phyloP scores from a whole-genome alignment of 1,284 basidiomycete genomes.

The Kwoniella shivajii region DNA sequence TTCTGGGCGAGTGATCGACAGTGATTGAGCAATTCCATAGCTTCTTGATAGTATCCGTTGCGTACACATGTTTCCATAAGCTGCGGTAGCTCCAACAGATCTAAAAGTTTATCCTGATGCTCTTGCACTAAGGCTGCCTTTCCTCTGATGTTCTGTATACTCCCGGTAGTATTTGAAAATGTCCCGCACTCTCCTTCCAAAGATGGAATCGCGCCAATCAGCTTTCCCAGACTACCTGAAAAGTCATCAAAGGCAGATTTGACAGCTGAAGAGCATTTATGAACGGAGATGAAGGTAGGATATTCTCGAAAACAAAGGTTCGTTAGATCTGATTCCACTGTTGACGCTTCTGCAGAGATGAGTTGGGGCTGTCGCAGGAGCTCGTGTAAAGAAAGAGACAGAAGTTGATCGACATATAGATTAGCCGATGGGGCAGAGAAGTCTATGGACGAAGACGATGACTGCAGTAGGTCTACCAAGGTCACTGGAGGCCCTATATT shows the following conservation, averaged over 20 bases:
- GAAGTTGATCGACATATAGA: slow-evolving; percentile 59
- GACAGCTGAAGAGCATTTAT: slow-evolving; percentile 62
- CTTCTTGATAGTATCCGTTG: slow-evolving; percentile 87
- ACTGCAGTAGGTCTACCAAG: slow-evolving; percentile 35
- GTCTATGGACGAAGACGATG: slow-evolving; percentile 29
- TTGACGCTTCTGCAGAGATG: slow-evolving; percentile 76
- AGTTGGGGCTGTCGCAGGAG: slow-evolving; percentile 70
- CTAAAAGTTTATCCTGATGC: slow-evolving; percentile 85
- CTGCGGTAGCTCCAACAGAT: slow-evolving; percentile 83
- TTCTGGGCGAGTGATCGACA: slow-evolving; percentile 58
- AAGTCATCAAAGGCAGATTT: slow-evolving; percentile 65
- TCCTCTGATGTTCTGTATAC: slow-evolving; percentile 66
- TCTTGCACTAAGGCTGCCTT: slow-evolving; percentile 79
- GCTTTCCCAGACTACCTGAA: slow-evolving; percentile 65
- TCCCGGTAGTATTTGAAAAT: slow-evolving; percentile 64
- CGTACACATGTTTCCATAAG: slow-evolving; percentile 89
- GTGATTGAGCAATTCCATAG: slow-evolving; percentile 76
- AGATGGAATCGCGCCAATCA: slow-evolving; percentile 68
- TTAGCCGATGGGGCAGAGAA: slow-evolving; percentile 23
- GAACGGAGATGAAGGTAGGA: slow-evolving; percentile 80
- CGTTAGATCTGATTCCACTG: slow-evolving; percentile 81
- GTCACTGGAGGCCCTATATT: slow-evolving; percentile 16
- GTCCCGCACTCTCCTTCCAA: slow-evolving; percentile 68
- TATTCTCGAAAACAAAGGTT: slow-evolving; percentile 86
- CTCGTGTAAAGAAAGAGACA: slow-evolving; percentile 65